Evolutionary conservation across 257 asterid genomes (phyloP), one percentile per base, ranked within the genome.

Genomic region (Paraleonurus japonicus): DNA sequence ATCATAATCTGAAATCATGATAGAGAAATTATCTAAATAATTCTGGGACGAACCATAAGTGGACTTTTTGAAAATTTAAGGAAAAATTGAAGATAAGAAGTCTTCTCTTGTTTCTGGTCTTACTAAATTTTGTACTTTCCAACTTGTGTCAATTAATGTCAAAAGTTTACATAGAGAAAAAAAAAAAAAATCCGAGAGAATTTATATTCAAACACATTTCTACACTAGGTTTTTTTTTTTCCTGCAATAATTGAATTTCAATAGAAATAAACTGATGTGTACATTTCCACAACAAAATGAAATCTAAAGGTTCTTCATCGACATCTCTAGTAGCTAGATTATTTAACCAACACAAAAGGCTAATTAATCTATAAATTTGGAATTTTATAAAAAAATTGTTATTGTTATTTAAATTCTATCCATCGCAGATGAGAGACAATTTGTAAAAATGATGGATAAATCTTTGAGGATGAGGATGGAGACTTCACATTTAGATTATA

Each of bases 21-120:
- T 3, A 27, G 16, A 15, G 10, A 32, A 33, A 37, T 15, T 72
- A 53, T 51, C 27, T 35, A 54, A 63, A 24, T 63, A 64, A 51
- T 51, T 35, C 6, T 48, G 43, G 33, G 59, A 53, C 35, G 50
- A 23, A 5, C 27, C 60, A 63, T 64, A 23, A 73, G 71, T 61
- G 50, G 70, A 61, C 41, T 47, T 53, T n/a, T 53, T 20, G 15
- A 7, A 53, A 53, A 53, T 19, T 53, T 53, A 20, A 5, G 26
- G 26, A 7, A 9, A 28, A 12, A n/a, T n/a, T n/a, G n/a, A 7
- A 27, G 7, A 57, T 23, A 24, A 28, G 16, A 23, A 28, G 20
- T 9, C 20, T 27, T 7, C 30, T 67, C 30, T 66, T 10, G 5
- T 48, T 48, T 67, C 48, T 28, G 26, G 48, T 67, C 70, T 43